phyloP scores from a whole-genome alignment of 208 protist species.

The Trypanosoma grayi region DNA sequence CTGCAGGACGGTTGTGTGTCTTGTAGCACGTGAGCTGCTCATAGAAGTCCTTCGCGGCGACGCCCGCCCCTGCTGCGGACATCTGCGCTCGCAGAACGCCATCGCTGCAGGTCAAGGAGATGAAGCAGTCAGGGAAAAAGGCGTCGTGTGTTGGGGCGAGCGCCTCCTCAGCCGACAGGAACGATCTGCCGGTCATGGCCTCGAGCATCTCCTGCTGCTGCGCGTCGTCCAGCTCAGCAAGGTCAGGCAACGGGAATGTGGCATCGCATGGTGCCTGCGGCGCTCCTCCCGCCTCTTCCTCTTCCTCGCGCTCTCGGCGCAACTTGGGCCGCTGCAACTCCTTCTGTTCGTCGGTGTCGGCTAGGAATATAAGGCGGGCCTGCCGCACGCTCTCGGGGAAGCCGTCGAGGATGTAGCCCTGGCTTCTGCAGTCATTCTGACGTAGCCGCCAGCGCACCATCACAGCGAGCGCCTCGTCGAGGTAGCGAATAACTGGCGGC shows the following conservation, averaged over 20 bases:
- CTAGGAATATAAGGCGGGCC: constrained; percentile 76
- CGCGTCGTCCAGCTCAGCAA: constrained; percentile 47
- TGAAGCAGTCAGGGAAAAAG: constrained; percentile 66
- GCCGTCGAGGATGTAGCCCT: constrained; percentile 89
- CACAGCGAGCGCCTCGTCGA: constrained; percentile 74
- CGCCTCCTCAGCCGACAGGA: constrained; percentile 1
- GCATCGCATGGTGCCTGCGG: constrained; percentile 49
- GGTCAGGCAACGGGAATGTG: constrained; percentile 51
- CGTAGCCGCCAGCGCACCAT: constrained; percentile 86
- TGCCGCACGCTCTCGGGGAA: constrained; percentile 85
- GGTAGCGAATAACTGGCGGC: constrained; percentile 33
- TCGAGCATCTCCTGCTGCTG: constrained; percentile 24
- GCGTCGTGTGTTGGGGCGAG: constrained; percentile 60
- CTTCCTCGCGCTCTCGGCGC: constrained; percentile 16
- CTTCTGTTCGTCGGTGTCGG: constrained; percentile 30
- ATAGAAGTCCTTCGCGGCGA: constrained; percentile 13
- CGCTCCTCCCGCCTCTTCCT: constrained; percentile 23
- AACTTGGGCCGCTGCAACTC: constrained; percentile 27
- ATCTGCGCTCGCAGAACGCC: constrained; percentile 41
- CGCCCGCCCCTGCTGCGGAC: background rate
- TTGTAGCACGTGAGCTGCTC: constrained; percentile 26
- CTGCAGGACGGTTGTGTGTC: constrained; percentile 26
- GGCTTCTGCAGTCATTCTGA: constrained; percentile 75
- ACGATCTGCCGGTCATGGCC: constrained; percentile 22
- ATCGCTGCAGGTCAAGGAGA: constrained; percentile 37